A percentile compares a stretch with the other conserved stretches of the same genome.
phyloP scores from a whole-genome alignment of 2,329 filamentous ascomycete species.

The Coniochaeta sp. region DNA sequence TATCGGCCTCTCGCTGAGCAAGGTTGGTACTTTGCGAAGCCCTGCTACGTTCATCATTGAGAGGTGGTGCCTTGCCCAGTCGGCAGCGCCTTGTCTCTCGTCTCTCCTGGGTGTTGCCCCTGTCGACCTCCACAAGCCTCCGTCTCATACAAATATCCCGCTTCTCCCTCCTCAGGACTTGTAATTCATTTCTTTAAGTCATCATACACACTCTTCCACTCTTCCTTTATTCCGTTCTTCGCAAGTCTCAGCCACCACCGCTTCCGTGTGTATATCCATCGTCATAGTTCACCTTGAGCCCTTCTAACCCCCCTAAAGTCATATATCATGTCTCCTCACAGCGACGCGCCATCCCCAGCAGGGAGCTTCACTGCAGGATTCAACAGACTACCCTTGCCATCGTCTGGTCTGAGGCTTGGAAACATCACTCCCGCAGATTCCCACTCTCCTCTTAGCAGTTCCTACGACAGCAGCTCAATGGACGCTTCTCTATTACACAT shows the following conservation, averaged over 20 bases:
- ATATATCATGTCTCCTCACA: conserved; percentile 37
- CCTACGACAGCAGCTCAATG: conserved; percentile 30
- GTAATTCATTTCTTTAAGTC: background rate
- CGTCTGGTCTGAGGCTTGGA: conserved; percentile 21
- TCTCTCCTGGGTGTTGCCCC: background rate
- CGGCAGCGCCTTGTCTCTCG: background rate
- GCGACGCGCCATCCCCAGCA: conserved; percentile 37
- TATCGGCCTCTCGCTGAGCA: background rate
- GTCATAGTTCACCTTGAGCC: background rate
- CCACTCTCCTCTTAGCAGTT: conserved; percentile 32
- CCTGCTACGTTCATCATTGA: background rate
- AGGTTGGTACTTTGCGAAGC: background rate
- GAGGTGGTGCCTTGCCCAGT: background rate
- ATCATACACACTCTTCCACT: background rate
- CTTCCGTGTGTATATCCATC: background rate
- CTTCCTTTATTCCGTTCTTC: background rate
- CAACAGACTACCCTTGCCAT: conserved; percentile 25
- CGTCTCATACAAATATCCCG: background rate
- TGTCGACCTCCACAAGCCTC: background rate
- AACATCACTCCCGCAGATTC: conserved; percentile 20
- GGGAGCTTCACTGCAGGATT: conserved; percentile 36
- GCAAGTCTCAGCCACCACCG: background rate
- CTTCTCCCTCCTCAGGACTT: background rate
- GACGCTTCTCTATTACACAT: conserved; percentile 22
- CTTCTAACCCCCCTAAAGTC: conserved; percentile 3